Conservation (phyloP, 1,139 yeast species). For the Taphrina pruni region DNA sequence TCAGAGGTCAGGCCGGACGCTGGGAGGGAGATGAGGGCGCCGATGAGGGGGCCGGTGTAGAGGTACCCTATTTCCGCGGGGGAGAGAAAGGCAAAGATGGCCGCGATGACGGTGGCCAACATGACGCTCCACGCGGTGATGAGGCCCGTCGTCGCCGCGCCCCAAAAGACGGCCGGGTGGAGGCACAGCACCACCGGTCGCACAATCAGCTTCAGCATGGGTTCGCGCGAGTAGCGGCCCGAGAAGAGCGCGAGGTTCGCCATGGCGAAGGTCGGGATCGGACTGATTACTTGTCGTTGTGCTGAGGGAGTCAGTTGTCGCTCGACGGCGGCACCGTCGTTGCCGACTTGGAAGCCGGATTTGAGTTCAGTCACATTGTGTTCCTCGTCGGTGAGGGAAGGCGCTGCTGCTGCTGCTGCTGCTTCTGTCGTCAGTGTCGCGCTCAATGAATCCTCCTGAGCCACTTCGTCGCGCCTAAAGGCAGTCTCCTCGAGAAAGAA, state of each 20-base stretch:
- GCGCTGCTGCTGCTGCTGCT: neutral
- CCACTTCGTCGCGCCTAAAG: constrained; percentile 36
- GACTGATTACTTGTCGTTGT: neutral
- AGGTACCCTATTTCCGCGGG: constrained; percentile 45
- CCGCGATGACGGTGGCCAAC: constrained; percentile 46
- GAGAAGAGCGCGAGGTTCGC: constrained; percentile 43
- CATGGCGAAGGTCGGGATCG: constrained; percentile 18
- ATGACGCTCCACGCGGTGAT: constrained; percentile 47
- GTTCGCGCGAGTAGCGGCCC: constrained; percentile 43
- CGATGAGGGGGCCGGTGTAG: constrained; percentile 45
- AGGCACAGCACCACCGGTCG: constrained; percentile 44
- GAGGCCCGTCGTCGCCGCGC: constrained; percentile 45
- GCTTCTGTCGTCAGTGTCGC: constrained; percentile 37
- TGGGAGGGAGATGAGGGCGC: constrained; percentile 45
- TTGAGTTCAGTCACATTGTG: neutral
- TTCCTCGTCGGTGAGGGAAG: neutral
- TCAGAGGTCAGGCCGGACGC: constrained; percentile 45
- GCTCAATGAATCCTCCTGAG: constrained; percentile 32
- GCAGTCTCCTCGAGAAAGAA: constrained; percentile 45
- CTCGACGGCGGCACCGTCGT: constrained; percentile 1
- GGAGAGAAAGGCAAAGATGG: constrained; percentile 44
- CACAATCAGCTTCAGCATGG: constrained; percentile 44
- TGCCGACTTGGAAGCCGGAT: neutral
- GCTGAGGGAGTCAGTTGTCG: neutral
- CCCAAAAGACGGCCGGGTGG: constrained; percentile 46